Conservation (phyloP, 2,329 filamentous ascomycete species). For the Penicillium sp. region DNA sequence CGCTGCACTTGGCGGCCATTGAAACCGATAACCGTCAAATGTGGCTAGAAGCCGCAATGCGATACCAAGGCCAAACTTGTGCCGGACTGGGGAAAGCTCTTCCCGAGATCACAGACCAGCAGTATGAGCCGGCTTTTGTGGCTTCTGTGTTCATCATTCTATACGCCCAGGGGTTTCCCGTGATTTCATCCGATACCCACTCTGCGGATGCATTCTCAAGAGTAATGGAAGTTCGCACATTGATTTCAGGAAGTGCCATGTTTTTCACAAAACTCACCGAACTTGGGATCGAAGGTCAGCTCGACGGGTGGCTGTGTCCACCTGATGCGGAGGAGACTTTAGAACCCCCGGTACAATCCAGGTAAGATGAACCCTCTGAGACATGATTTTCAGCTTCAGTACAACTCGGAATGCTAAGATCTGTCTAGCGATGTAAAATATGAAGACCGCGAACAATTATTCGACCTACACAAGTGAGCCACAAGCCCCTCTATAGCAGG, state of each 20-base stretch:
- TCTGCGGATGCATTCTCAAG: conserved; percentile 27
- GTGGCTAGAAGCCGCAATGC: conserved; percentile 36
- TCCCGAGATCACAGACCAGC: conserved; percentile 39
- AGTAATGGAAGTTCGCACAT: conserved; percentile 29
- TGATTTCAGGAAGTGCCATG: conserved; percentile 33
- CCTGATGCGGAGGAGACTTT: conserved; percentile 14
- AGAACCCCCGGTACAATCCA: not conserved
- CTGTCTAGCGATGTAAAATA: not conserved
- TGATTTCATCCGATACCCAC: conserved; percentile 25
- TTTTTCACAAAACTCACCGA: conserved; percentile 27
- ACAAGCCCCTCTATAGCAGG: not conserved
- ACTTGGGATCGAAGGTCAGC: conserved; percentile 21
- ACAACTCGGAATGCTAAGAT: not conserved
- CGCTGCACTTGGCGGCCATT: conserved; percentile 45
- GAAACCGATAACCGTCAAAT: conserved; percentile 30
- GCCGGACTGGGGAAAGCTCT: conserved; percentile 35
- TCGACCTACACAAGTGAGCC: conserved; percentile 20
- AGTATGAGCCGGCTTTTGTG: conserved; percentile 44
- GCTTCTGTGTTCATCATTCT: conserved; percentile 43
- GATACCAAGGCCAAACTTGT: conserved; percentile 39
- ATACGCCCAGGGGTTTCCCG: conserved; percentile 34
- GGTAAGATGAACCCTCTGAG: not conserved
- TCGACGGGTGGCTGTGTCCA: conserved; percentile 26
- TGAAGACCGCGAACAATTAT: conserved; percentile 8
- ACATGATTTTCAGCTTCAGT: not conserved